A percentile compares a stretch with the other conserved stretches of the same genome.
Evolutionary conservation across 2,329 filamentous ascomycete genomes (phyloP).

Genomic region (Raffaelea ambrosiae): DNA sequence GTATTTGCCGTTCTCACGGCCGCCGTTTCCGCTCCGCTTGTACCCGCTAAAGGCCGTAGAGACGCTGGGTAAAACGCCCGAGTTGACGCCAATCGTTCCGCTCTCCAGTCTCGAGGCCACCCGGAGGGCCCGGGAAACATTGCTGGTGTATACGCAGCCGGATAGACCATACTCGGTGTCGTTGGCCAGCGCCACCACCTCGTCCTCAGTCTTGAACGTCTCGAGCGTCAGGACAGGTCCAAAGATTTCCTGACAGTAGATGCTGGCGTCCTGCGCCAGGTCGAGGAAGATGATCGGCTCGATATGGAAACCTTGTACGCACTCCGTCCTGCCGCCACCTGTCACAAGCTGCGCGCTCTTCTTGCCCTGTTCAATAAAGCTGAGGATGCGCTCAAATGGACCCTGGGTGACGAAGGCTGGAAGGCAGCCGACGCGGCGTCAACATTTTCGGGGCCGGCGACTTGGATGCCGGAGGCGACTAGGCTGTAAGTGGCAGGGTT

Average conservation of each 20-base stretch:
- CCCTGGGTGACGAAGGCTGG: conserved; percentile 31
- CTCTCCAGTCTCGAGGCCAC: too few species aligned
- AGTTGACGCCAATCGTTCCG: too few species aligned
- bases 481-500: too few species aligned
- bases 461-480: too few species aligned
- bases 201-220: conserved; percentile 47
- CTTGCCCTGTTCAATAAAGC: conserved; percentile 33
- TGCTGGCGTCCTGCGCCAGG: conserved; percentile 29
- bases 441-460: too few species aligned
- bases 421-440: too few species aligned
- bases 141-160: too few species aligned
- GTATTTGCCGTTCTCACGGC: too few species aligned
- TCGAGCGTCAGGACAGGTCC: conserved; percentile 46
- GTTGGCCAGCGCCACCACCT: conserved; percentile 43
- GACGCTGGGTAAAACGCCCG: too few species aligned
- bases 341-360: conserved; percentile 26
- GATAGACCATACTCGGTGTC: conserved; percentile 34
- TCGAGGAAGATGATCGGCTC: conserved; percentile 36
- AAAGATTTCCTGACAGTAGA: conserved; percentile 47
- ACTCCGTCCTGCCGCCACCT: conserved; percentile 21
- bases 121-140: too few species aligned
- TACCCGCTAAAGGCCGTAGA: too few species aligned
- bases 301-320: conserved; percentile 36
- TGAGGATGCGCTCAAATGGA: conserved; percentile 35
- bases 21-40: too few species aligned